Percentiles rank a stretch among this genome's conserved stretches.
phyloP scores from a whole-genome alignment of 192 early-diverging fungal genomes.

The Podila epigama region DNA sequence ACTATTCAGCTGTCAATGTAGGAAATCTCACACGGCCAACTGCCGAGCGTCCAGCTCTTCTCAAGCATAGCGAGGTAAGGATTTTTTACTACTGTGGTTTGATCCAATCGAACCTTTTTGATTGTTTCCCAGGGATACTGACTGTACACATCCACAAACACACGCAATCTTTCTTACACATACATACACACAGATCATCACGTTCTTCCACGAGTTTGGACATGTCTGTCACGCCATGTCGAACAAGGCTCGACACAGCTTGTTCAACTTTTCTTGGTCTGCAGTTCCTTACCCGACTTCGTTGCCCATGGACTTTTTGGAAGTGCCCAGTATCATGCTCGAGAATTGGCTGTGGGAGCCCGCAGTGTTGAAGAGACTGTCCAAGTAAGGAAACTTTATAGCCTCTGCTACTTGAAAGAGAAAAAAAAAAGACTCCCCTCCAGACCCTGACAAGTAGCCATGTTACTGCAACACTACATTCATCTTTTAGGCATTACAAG shows the following conservation, averaged over 20 bases:
- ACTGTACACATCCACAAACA: no score
- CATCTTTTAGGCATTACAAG: slow-evolving; percentile 76
- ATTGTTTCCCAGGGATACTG: no score
- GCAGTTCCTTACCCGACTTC: slow-evolving; percentile 79
- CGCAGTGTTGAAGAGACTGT: slow-evolving; percentile 53
- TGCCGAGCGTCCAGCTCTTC: slow-evolving; percentile 69
- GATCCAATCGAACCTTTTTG: no score
- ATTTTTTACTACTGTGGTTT: no score
- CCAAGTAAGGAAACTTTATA: slow-evolving; percentile 13
- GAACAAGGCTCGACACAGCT: slow-evolving; percentile 47
- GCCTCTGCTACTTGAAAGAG: no score
- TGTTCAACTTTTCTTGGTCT: slow-evolving; percentile 81
- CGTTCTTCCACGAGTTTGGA: slow-evolving; percentile 89
- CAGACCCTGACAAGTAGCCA: no score
- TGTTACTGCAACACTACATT: no score
- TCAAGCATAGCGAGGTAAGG: slow-evolving; percentile 79
- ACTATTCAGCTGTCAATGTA: slow-evolving; percentile 35
- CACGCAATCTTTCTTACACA: neutral
- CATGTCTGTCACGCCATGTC: slow-evolving; percentile 57
- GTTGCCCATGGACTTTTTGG: slow-evolving; percentile 86
- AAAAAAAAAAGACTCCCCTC: no score
- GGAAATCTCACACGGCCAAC: slow-evolving; percentile 57
- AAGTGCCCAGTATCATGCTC: slow-evolving; percentile 90
- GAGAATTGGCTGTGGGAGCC: slow-evolving; percentile 85
- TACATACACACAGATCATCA: slow-evolving; percentile 38